Conservation (phyloP, 306 rosid genomes). For the Medicago arabica region DNA sequence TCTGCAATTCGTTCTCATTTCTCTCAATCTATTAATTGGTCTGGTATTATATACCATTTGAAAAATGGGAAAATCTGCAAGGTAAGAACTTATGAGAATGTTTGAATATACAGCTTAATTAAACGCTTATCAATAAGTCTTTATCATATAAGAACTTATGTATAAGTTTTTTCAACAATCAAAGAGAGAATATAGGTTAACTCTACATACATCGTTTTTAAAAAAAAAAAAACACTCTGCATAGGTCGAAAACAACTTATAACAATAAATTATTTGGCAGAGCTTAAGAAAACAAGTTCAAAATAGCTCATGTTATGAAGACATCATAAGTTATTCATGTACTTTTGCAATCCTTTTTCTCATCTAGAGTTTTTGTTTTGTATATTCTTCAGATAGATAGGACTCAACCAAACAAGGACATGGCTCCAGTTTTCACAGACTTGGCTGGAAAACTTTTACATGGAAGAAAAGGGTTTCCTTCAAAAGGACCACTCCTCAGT, state of each 20-base stretch:
- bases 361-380: background rate
- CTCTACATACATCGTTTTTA: too few species aligned
- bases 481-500: slow-evolving; percentile 65
- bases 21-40: slow-evolving; percentile 93
- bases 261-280: background rate
- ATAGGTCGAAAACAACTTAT: background rate
- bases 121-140: background rate
- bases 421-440: slow-evolving; percentile 80
- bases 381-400: slow-evolving; percentile 78
- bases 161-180: background rate
- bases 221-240: too few species aligned
- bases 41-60: slow-evolving; percentile 86
- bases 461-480: slow-evolving; percentile 76
- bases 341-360: background rate
- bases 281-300: background rate
- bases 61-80: slow-evolving; percentile 83
- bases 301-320: background rate
- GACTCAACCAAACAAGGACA: slow-evolving; percentile 62
- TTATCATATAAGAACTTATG: background rate
- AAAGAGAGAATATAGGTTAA: background rate
- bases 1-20: slow-evolving; percentile 91
- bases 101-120: background rate
- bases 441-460: slow-evolving; percentile 85
- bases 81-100: slow-evolving; percentile 51
- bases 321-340: background rate